Percentiles rank a stretch among this genome's conserved stretches.
phyloP scores from a whole-genome alignment of 345 rosid genomes.

The Toxicodendron radicans region DNA sequence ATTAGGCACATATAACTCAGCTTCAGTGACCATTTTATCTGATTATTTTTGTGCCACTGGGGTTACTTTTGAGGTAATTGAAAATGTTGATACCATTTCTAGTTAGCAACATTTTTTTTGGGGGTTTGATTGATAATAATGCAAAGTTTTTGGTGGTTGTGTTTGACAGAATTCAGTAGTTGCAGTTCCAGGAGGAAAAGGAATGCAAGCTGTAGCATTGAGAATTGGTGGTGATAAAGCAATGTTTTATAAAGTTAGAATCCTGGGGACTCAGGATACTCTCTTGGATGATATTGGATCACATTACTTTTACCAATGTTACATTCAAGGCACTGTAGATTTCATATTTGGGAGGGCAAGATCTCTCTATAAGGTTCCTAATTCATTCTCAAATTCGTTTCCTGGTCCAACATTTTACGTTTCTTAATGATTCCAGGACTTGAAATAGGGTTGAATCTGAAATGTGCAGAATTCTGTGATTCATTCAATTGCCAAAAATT shows the following conservation, averaged over 20 bases:
- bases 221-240: slow-evolving; percentile 72
- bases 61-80: slow-evolving; percentile 71
- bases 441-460: background rate
- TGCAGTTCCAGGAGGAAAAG: slow-evolving; percentile 58
- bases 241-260: slow-evolving; percentile 66
- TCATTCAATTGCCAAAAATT: slow-evolving; percentile 58
- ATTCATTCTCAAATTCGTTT: background rate
- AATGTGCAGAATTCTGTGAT: slow-evolving; percentile 60
- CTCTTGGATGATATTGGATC: slow-evolving; percentile 79
- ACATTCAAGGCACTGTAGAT: slow-evolving; percentile 76
- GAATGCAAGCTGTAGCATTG: slow-evolving; percentile 87
- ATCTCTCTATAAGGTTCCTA: slow-evolving; percentile 67
- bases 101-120: background rate
- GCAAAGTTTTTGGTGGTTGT: background rate
- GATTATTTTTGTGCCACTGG: slow-evolving; percentile 83
- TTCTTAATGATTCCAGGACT: background rate
- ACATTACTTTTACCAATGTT: slow-evolving; percentile 68
- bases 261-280: slow-evolving; percentile 88
- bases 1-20: slow-evolving; percentile 75
- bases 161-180: slow-evolving; percentile 71
- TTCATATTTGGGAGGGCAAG: slow-evolving; percentile 83
- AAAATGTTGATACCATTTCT: background rate
- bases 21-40: slow-evolving; percentile 66
- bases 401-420: background rate
- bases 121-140: background rate